These are phyloP conservation scores for Metschnikowia vanudenii DNA, from an alignment of 805 yeast genomes.

Conservation along the genomic window DNA sequence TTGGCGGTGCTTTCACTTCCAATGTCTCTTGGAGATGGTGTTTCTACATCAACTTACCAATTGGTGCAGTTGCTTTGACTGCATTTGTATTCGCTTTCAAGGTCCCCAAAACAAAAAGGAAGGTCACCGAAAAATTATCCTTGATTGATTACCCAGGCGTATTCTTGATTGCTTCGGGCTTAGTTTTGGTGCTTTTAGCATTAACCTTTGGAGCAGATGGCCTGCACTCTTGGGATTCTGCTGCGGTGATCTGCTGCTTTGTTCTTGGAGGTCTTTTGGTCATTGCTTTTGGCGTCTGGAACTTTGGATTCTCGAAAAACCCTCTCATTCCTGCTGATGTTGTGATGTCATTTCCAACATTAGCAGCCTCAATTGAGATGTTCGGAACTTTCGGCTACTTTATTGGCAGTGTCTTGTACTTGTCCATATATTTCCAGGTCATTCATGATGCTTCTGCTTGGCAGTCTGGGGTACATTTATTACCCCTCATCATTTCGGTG, in stretches of 20 bases:
- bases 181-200: constrained; percentile 25
- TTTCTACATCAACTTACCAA: constrained; percentile 28
- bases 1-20: constrained; percentile 28
- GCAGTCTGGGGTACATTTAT: constrained; percentile 44
- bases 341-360: constrained; percentile 14
- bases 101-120: constrained; percentile 20
- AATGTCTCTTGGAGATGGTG: constrained; percentile 30
- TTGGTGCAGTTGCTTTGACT: constrained; percentile 23
- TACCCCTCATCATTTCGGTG: constrained; percentile 44
- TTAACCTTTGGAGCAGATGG: constrained; percentile 25
- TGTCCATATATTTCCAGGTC: constrained; percentile 51
- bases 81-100: constrained; percentile 21
- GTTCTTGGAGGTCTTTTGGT: constrained; percentile 23
- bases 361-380: constrained; percentile 17
- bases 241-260: constrained; percentile 25
- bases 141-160: constrained; percentile 24
- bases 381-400: constrained; percentile 21
- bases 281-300: constrained; percentile 22
- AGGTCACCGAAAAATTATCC: constrained; percentile 16
- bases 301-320: constrained; percentile 17
- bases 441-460: constrained; percentile 41
- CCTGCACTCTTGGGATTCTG: constrained; percentile 23
- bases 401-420: constrained; percentile 25
- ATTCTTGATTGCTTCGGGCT: constrained; percentile 20
- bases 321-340: constrained; percentile 23